Base-by-base conservation (phyloP, 2,329 filamentous ascomycete genomes). In the Diaporthe sp. region DNA sequence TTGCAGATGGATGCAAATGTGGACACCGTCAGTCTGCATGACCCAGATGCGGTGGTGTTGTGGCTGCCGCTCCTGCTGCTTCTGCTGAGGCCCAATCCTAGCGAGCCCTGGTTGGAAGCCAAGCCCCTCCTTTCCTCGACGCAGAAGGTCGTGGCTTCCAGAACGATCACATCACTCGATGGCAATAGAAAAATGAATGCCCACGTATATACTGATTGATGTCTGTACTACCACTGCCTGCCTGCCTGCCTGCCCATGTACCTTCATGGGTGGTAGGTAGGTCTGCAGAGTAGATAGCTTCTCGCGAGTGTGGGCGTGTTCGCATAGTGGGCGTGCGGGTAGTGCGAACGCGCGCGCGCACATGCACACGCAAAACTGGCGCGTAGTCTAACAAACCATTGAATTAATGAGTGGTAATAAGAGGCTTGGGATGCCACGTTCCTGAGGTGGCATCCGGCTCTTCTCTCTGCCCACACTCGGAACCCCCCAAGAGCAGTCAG, bases 361-460 rank as follows among this genome's bases (percentile, higher is more conserved):
- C 10, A n/a, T 15, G 31, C 8, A 10, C 10, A n/a, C 13, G 31
- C 13, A 44, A 15, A 28, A 8, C 39, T 44, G 39, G 37, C 25
- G 19, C 25, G 10, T 53, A 9, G 19, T 22, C 37, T n/a, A 34
- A 37, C 34, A 59, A 15, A 25, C 22, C 51, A 59, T n/a, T n/a
- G 19, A 7, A 19, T 19, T 22, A 46, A 2, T 46, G 59, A 46
- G 59, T 31, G 59, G 22, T 46, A 25, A 19, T 44, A 28, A 46
- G 39, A 46, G 25, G 59, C 39, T 55, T 68, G 46, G 65, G 34
- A 31, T 69, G 65, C 65, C 65, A 69, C 65, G 65, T 69, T 69
- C 34, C 34, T 55, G 65, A 42, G 49, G 65, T 69, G 46, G 34
- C 31, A 69, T 69, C 42, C 65, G 31, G 65, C 34, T 53, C 46